Conservation (phyloP, 2,329 filamentous ascomycete genomes). For the Botrytis deweyae region DNA sequence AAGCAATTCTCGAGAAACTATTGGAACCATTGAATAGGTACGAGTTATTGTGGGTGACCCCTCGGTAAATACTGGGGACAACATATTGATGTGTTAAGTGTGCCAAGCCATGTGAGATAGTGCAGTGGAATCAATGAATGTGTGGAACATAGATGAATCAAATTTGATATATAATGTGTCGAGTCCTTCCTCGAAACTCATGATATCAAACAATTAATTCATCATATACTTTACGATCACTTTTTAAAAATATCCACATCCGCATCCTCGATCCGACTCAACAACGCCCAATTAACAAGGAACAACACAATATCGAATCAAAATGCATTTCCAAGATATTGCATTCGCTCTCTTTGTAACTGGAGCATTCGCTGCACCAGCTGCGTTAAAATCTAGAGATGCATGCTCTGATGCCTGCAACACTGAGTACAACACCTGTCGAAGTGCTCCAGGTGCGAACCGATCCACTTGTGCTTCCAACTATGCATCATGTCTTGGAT, state of each 20-base stretch:
- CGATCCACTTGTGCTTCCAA: not conserved
- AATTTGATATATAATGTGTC: not conserved
- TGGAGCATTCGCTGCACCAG: constrained; percentile 14
- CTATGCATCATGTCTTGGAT: constrained; percentile 1
- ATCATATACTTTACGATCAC: not conserved
- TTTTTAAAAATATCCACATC: not conserved
- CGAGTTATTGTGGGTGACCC: not conserved
- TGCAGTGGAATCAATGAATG: not conserved
- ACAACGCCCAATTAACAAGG: not conserved
- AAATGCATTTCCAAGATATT: constrained; percentile 10
- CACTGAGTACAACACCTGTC: not conserved
- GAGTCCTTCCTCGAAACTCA: no score
- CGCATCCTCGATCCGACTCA: not conserved
- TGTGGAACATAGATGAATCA: not conserved
- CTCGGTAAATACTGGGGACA: not conserved
- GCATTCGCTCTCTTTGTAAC: constrained; percentile 4
- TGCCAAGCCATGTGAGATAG: not conserved
- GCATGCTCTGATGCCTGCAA: not conserved
- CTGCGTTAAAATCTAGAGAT: not conserved
- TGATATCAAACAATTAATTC: not conserved
- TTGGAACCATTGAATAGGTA: not conserved
- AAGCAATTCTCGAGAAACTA: not conserved
- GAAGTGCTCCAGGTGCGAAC: not conserved
- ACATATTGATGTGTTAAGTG: not conserved
- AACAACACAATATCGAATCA: not conserved